These are phyloP conservation scores for Acorus gramineus DNA, from an alignment of 106 monocot species.

Conservation along the genomic window DNA sequence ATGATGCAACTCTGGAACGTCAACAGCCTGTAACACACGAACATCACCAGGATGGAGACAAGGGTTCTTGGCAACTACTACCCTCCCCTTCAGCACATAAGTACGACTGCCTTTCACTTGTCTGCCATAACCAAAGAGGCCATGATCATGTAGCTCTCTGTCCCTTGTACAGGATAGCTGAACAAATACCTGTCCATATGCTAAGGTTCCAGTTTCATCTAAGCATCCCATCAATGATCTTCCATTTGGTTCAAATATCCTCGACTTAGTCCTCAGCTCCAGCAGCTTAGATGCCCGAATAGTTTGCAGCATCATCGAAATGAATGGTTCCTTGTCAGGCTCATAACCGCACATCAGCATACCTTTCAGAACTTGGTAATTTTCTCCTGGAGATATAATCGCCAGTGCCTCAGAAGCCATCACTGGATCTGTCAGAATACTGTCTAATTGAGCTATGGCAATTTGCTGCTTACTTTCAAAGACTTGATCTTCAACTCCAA, in stretches of 20 bases:
- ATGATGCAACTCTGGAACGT: conserved; percentile 6
- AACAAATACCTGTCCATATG: conserved; percentile 14
- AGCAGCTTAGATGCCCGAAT: conserved; percentile 16
- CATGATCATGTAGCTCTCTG: too few relatives aligned
- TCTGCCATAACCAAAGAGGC: too few relatives aligned
- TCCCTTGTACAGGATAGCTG: conserved; percentile 4
- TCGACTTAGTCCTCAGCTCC: conserved; percentile 31
- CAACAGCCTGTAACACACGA: conserved; percentile 1
- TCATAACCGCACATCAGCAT: conserved; percentile 8
- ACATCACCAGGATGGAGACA: conserved; percentile 13
- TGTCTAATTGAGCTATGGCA: background rate
- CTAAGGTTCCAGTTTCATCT: conserved; percentile 5
- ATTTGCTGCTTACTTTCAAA: background rate
- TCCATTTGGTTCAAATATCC: conserved; percentile 56
- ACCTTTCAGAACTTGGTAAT: background rate
- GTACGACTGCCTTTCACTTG: too few relatives aligned
- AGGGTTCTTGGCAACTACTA: conserved; percentile 10
- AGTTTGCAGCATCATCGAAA: conserved; percentile 6
- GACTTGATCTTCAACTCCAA: background rate
- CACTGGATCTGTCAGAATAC: background rate
- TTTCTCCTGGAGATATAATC: background rate
- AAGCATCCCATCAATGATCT: conserved; percentile 18
- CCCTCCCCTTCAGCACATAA: conserved; percentile 7
- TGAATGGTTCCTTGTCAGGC: conserved; percentile 6
- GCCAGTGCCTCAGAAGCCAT: too few relatives aligned